These are phyloP conservation scores for Leccinum fallax DNA, from an alignment of 1,284 basidiomycete genomes.

Conservation along the genomic window DNA sequence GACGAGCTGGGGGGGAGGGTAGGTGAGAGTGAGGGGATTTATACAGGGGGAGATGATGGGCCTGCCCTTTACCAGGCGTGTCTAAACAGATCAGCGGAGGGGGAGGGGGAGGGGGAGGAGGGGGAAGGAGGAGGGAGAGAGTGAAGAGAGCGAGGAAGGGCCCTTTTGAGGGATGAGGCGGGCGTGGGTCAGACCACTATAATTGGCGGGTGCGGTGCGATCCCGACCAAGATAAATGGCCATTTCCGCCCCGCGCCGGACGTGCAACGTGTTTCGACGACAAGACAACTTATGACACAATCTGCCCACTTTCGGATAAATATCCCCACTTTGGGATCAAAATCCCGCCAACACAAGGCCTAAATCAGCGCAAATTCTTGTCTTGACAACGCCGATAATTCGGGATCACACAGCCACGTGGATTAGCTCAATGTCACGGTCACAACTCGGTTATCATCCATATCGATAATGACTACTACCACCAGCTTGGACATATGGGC, in stretches of 20 bases:
- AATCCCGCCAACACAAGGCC: constrained; percentile 10
- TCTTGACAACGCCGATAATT: constrained; percentile 29
- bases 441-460: not conserved
- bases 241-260: constrained; percentile 47
- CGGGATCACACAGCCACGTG: constrained; percentile 15
- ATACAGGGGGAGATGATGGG: constrained; percentile 23
- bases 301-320: constrained; percentile 23
- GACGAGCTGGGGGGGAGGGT: constrained; percentile 5
- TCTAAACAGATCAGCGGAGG: constrained; percentile 14
- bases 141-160: constrained; percentile 25
- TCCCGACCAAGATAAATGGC: constrained; percentile 46
- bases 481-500: constrained; percentile 55
- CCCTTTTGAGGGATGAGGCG: constrained; percentile 41
- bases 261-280: constrained; percentile 62
- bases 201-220: constrained; percentile 46
- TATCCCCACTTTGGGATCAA: constrained; percentile 11
- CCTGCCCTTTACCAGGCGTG: constrained; percentile 40
- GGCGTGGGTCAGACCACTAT: constrained; percentile 42
- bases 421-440: constrained; percentile 3
- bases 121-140: constrained; percentile 8
- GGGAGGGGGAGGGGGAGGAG: constrained; percentile 24
- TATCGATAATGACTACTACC: constrained; percentile 8
- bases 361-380: constrained; percentile 32
- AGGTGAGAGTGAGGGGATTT: constrained; percentile 22
- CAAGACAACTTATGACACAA: constrained; percentile 33